phyloP scores from a whole-genome alignment of 1,284 basidiomycete species.

The Malassezia caprae region DNA sequence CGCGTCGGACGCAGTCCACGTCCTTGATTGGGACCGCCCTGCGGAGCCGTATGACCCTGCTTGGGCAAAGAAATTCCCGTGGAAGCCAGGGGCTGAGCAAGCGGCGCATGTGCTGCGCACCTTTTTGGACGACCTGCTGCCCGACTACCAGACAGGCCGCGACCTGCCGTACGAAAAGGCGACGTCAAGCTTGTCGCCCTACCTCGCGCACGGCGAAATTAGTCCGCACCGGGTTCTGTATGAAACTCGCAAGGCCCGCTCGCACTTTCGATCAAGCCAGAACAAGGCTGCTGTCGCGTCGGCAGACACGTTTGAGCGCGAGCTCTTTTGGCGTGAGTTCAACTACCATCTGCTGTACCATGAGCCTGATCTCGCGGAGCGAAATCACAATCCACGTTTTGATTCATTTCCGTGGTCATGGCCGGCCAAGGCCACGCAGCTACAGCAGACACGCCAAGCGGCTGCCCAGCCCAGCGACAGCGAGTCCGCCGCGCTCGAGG shows the following conservation, averaged over 20 bases:
- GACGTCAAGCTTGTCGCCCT: conserved; percentile 10
- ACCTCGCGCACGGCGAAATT: conserved; percentile 15
- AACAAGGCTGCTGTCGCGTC: background rate
- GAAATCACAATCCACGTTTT: conserved; percentile 7
- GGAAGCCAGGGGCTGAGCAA: conserved; percentile 6
- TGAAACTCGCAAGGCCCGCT: background rate
- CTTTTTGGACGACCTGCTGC: background rate
- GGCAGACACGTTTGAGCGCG: conserved; percentile 1
- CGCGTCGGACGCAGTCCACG: background rate
- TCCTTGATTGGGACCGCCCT: conserved; percentile 8
- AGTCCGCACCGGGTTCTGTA: conserved; percentile 8
- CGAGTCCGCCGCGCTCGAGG: background rate
- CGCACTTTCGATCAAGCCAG: background rate
- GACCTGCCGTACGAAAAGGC: conserved; percentile 8
- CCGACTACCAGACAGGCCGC: background rate
- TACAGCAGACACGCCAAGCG: background rate
- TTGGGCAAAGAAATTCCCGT: conserved; percentile 7
- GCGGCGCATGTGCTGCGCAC: background rate
- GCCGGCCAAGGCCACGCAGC: background rate
- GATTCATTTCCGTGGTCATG: background rate
- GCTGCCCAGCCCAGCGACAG: background rate
- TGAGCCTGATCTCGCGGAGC: conserved; percentile 2
- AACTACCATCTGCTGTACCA: conserved; percentile 14
- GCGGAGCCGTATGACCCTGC: background rate
- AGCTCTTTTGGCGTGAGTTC: conserved; percentile 15